Conservation (phyloP, 768 basidiomycete genomes). For the Mycena latifolia region DNA sequence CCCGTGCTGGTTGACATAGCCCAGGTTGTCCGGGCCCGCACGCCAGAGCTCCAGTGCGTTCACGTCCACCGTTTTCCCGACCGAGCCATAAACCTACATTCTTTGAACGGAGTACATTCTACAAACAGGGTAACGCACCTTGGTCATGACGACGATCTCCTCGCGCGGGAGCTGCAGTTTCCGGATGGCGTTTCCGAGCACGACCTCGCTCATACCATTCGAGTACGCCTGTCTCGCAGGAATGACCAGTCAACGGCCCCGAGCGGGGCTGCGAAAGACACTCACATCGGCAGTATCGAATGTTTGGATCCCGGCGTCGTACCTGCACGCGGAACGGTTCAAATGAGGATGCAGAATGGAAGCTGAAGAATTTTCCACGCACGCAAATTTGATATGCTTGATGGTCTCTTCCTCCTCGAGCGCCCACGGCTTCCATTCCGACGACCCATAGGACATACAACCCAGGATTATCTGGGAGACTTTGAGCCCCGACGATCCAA, state of each 20-base stretch:
- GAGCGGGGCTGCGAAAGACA: too few species aligned
- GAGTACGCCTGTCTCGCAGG: slow-evolving; percentile 56
- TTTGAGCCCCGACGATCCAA: slow-evolving; percentile 17
- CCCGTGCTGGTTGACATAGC: slow-evolving; percentile 68
- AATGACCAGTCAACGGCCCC: too few species aligned
- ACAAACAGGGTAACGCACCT: slow-evolving; percentile 45
- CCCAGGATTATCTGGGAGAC: slow-evolving; percentile 37
- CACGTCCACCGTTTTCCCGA: slow-evolving; percentile 39
- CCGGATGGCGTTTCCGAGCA: slow-evolving; percentile 80
- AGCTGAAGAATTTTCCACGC: too few species aligned
- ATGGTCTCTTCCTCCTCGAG: slow-evolving; percentile 48
- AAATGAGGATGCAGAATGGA: too few species aligned
- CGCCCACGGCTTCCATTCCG: slow-evolving; percentile 44
- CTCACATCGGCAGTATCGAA: slow-evolving; percentile 68
- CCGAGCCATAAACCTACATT: slow-evolving; percentile 51
- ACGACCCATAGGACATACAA: slow-evolving; percentile 37
- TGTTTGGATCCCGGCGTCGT: slow-evolving; percentile 72
- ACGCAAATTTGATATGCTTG: slow-evolving; percentile 48
- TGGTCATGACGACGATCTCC: slow-evolving; percentile 83
- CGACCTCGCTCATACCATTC: slow-evolving; percentile 71
- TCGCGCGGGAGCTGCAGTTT: slow-evolving; percentile 73
- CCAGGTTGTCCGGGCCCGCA: slow-evolving; percentile 49
- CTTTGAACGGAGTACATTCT: too few species aligned
- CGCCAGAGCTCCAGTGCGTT: slow-evolving; percentile 15
- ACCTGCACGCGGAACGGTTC: too few species aligned